Percentiles rank a stretch among this genome's conserved stretches.
Evolutionary conservation across 73 alveolate species (phyloP).

Genomic region (Durusdinium trenchii): DNA sequence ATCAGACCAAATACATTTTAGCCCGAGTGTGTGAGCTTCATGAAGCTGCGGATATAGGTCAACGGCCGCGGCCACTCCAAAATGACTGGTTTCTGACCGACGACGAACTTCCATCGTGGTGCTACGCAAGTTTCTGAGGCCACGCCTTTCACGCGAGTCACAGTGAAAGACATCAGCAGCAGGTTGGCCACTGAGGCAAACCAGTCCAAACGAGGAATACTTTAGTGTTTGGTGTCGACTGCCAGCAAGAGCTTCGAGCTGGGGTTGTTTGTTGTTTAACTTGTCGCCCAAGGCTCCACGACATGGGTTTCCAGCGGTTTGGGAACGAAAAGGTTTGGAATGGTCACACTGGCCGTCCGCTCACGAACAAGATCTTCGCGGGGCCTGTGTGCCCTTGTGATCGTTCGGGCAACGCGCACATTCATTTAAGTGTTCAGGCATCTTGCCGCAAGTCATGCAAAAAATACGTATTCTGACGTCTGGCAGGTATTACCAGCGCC

Average conservation of each 20-base stretch:
- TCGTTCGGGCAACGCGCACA: neutral
- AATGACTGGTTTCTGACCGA: no score
- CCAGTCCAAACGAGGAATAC: neutral
- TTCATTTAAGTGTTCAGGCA: neutral
- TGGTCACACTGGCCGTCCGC: constrained; percentile 99
- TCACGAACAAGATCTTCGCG: constrained; percentile 98
- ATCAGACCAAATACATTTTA: no score
- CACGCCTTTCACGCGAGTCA: constrained; percentile 99
- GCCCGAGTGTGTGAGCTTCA: no score
- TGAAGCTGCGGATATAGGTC: no score
- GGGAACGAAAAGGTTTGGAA: constrained; percentile 98
- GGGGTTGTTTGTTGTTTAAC: neutral
- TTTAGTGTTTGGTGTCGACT: neutral
- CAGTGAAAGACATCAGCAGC: constrained; percentile 98
- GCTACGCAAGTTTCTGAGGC: constrained; percentile 98
- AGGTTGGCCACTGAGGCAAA: constrained; percentile 94
- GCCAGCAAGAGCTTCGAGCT: neutral
- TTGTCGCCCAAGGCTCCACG: constrained; percentile 61
- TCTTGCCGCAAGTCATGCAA: no score
- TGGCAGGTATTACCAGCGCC: constrained; percentile 99
- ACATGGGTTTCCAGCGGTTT: constrained; percentile 91
- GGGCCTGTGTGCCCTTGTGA: constrained; percentile 98
- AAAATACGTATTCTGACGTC: no score
- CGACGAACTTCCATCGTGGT: no score
- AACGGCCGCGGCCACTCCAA: no score